A percentile compares a stretch with the other conserved stretches of the same genome.
Conservation (phyloP, 495 filamentous ascomycete species). For the Neurospora sp. region DNA sequence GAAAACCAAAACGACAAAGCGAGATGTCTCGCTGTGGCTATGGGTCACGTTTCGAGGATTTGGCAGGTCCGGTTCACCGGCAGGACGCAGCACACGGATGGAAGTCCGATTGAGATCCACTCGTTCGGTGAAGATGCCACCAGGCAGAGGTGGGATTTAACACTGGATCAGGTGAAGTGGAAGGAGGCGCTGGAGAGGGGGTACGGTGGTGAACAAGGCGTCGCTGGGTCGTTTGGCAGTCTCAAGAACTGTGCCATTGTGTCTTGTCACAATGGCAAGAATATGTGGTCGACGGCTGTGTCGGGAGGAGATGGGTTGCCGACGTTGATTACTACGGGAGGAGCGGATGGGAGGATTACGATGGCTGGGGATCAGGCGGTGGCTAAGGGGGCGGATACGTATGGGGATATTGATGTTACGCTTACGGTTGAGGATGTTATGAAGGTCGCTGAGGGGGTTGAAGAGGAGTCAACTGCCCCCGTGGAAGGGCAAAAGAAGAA, state of each 20-base stretch:
- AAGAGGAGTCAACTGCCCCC: background rate
- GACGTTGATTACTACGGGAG: conserved; percentile 61
- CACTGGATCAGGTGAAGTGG: conserved; percentile 13
- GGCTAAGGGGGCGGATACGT: background rate
- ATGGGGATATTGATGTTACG: conserved; percentile 9
- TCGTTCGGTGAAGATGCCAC: conserved; percentile 77
- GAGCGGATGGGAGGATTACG: conserved; percentile 63
- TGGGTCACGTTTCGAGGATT: conserved; percentile 82
- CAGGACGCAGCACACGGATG: conserved; percentile 3
- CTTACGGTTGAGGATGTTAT: conserved; percentile 15
- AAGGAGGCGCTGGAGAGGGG: background rate
- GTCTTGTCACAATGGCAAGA: conserved; percentile 69
- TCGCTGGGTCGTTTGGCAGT: conserved; percentile 11
- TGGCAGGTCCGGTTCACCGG: conserved; percentile 65
- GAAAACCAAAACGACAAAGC: conserved; percentile 10
- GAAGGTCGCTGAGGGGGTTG: background rate
- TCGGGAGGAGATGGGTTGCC: conserved; percentile 13
- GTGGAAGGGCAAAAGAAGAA: background rate
- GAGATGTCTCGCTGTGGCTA: conserved; percentile 51
- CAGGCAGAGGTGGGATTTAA: conserved; percentile 58
- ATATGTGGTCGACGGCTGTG: conserved; percentile 73
- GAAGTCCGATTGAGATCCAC: conserved; percentile 35
- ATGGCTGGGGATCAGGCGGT: conserved; percentile 21
- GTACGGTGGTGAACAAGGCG: conserved; percentile 2
- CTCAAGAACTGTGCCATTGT: conserved; percentile 44